Base-by-base conservation (phyloP, 805 yeast genomes). In the Spathaspora sp. region DNA sequence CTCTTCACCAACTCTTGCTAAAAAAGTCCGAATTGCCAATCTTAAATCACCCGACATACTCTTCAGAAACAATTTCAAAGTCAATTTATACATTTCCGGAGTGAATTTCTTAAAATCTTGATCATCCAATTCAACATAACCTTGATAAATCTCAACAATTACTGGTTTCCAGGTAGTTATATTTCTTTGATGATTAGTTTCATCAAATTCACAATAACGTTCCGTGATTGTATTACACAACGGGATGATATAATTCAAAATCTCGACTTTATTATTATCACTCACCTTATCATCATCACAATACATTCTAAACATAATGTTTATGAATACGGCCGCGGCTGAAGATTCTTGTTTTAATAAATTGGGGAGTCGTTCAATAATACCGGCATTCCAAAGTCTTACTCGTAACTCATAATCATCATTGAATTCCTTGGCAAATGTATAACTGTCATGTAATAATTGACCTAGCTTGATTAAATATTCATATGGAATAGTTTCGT, bases 351-450 rank as follows among this genome's bases (percentile, higher is more conserved):
- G 99, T 60, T 89, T 88, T 60, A 92, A 73, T 60, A 94, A 72
- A 60, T 94, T 96, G 18, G 99, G 99, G 50, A 93, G 78, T 63
- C 92, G 86, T 61, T 90, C 96, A 69, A 92, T 93, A 42, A 91
- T 85, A 1, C 97, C 97, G 2, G 94, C 89, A 61, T 90, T 88
- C 85, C 96, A 92, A 42, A 94, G 73, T 59, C 94, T 76, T n/a
- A 89, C 86, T 57, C 99, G 77, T 59, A 94, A 74, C 49, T 90
- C 91, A 66, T 87, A 86, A 67, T 94, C 92, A 52, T 86, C 91
- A 67, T 94, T 94, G 75, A 94, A 94, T 52, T 79, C 82, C 60
- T 87, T 82, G 2, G 98, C 89, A 70, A 96, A 94, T 57, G 78
- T 77, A 71, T 89, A 92, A 49, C 96, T 87, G 48, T 73, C 72